Evolutionary conservation across 1,139 yeast genomes (phyloP), one percentile per base, ranked within the genome.

Genomic region (Scheffersomyces illinoinensis): DNA sequence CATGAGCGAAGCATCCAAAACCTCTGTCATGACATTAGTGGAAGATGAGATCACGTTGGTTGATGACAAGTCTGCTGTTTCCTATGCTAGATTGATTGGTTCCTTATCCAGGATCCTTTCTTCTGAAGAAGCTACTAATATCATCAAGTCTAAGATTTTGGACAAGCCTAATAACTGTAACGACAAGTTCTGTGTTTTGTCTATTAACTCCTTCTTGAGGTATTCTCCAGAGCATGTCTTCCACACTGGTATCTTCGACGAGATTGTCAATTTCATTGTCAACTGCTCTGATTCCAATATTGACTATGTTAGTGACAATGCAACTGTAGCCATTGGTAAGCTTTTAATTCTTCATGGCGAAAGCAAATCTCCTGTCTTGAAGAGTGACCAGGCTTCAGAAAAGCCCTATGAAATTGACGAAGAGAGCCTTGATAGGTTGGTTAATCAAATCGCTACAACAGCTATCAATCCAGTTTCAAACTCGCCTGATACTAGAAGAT

Each of bases 301-400:
- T 54, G 78, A 85, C n/a, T 85, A 85, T 65, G 79, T 92, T 59
- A 83, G 90, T 64, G 97, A 91, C 66, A 90, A 90, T 68, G 89
- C 93, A n/a, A 81, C 90, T 4, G 74, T 89, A 58, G 98, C 97
- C 2, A 82, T 90, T 57, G 98, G 97, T 62, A 93, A 93, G 74
- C 65, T 90, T n/a, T 75, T 92, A 59, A 77, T 93, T 56, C 75
- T 85, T 53, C 71, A 79, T 46, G 79, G 75, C 12, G 83, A 78
- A 61, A 71, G 56, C 14, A 76, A 76, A 52, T 77, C 86, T 12
- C 86, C 85, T 55, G 71, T 63, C 58, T 53, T 61, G 21, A 56
- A 67, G 55, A 58, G 62, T 3, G 59, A 57, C 10, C 52, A 19
- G 18, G 57, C 50, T 10, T 49, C 62, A 3, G 60, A 56, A 3